Percentiles rank a stretch among this genome's conserved stretches.
Conservation (phyloP, 495 filamentous ascomycete genomes). For the Copromyces sp. region DNA sequence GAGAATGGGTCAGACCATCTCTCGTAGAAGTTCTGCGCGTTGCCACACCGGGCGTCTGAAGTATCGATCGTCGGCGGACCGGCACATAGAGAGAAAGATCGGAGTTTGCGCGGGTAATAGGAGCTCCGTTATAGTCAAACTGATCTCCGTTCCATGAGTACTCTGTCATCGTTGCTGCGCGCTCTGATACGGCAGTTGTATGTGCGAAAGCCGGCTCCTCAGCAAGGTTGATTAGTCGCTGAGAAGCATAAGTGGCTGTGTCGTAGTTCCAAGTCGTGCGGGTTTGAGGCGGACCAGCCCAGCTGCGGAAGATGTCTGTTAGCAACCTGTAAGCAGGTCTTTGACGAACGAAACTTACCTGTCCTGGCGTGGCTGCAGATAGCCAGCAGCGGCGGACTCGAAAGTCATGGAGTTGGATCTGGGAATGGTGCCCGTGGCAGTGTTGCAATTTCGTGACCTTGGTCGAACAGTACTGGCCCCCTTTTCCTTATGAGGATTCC, state of each 20-base stretch:
- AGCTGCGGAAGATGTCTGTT: slow-evolving; percentile 10
- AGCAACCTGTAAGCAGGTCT: background rate
- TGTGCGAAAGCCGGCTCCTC: slow-evolving; percentile 27
- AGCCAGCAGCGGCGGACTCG: slow-evolving; percentile 21
- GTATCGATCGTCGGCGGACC: slow-evolving; percentile 34
- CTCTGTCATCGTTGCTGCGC: slow-evolving; percentile 24
- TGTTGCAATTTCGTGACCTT: slow-evolving; percentile 2
- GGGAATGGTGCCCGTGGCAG: slow-evolving; percentile 9
- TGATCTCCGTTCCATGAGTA: slow-evolving; percentile 19
- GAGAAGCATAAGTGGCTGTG: slow-evolving; percentile 31
- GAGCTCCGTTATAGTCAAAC: slow-evolving; percentile 20
- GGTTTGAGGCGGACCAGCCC: slow-evolving; percentile 15
- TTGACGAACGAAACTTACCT: slow-evolving; percentile 7
- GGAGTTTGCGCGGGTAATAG: slow-evolving; percentile 28
- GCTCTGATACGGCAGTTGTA: slow-evolving; percentile 23
- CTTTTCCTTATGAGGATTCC: slow-evolving; percentile 3
- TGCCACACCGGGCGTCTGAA: slow-evolving; percentile 38
- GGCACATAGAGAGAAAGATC: slow-evolving; percentile 39
- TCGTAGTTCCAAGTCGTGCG: slow-evolving; percentile 34
- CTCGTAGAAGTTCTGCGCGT: slow-evolving; percentile 24
- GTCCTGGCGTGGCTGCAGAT: slow-evolving; percentile 16
- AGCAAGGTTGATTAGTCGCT: slow-evolving; percentile 29
- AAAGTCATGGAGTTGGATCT: slow-evolving; percentile 26
- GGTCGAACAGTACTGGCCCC: slow-evolving; percentile 11
- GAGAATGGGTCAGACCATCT: slow-evolving; percentile 6